Conservation (phyloP, 805 yeast species). For the Teunomyces aglyptinius region DNA sequence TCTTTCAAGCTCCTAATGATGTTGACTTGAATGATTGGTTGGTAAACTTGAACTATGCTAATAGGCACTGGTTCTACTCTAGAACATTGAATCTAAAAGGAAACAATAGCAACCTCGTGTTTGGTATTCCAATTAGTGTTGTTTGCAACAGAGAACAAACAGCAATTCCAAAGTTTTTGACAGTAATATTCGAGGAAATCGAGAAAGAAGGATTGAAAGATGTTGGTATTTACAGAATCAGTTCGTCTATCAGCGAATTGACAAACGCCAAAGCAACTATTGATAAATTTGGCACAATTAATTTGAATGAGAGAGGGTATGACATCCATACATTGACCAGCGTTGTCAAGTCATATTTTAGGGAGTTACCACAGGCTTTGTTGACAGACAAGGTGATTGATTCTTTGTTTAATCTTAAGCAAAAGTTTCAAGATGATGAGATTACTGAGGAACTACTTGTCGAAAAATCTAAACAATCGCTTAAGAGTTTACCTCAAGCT, state of each 20-base stretch:
- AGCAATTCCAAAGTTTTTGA: conserved; percentile 63
- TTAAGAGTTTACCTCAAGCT: conserved; percentile 53
- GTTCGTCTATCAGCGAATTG: conserved; percentile 51
- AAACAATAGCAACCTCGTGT: conserved; percentile 43
- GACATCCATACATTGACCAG: conserved; percentile 88
- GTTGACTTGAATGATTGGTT: conserved; percentile 76
- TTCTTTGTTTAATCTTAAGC: conserved; percentile 45
- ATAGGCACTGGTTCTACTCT: conserved; percentile 56
- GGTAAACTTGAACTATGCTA: conserved; percentile 44
- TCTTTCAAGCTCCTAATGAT: conserved; percentile 65
- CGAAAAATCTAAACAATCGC: conserved; percentile 27
- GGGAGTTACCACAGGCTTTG: conserved; percentile 85
- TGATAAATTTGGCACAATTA: conserved; percentile 46
- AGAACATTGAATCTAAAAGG: conserved; percentile 29
- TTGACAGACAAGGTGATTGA: conserved; percentile 67
- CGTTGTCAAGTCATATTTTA: conserved; percentile 74
- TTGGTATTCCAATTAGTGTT: conserved; percentile 81
- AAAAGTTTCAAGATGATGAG: conserved; percentile 12
- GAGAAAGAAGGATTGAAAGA: conserved; percentile 88
- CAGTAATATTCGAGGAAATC: conserved; percentile 65
- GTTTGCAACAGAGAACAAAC: conserved; percentile 72
- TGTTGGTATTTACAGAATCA: conserved; percentile 81
- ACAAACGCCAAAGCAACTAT: conserved; percentile 42
- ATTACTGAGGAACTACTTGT: conserved; percentile 11
- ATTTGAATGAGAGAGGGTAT: conserved; percentile 51